Conservation (phyloP, 306 rosid genomes). For the Dryas drummondii region DNA sequence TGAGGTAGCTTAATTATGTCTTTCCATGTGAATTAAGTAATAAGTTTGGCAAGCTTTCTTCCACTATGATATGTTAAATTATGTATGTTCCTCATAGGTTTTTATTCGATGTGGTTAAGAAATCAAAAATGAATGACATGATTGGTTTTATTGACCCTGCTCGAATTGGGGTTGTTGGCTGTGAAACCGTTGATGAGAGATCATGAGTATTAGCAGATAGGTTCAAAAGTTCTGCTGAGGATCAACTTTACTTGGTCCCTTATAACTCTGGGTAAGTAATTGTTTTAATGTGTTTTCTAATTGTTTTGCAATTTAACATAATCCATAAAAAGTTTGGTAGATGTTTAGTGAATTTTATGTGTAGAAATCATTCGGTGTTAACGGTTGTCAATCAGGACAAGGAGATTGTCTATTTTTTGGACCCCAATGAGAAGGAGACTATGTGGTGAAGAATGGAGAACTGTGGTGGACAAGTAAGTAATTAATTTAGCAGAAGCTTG, state of each 20-base stretch:
- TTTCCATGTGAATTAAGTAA: too few relatives aligned
- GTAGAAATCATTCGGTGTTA: not conserved
- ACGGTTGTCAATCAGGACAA: not conserved
- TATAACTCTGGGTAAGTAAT: not conserved
- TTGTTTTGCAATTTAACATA: too few relatives aligned
- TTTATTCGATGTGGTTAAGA: too few relatives aligned
- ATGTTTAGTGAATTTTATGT: not conserved
- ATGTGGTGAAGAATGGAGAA: not conserved
- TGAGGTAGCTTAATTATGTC: too few relatives aligned
- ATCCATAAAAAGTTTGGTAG: not conserved
- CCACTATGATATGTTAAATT: too few relatives aligned
- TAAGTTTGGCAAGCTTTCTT: too few relatives aligned
- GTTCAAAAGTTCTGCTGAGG: not conserved
- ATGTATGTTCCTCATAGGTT: too few relatives aligned
- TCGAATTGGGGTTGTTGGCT: not conserved
- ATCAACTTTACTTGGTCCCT: not conserved
- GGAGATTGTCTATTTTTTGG: not conserved
- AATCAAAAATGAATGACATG: not conserved
- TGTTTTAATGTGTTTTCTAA: too few relatives aligned
- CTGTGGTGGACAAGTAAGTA: not conserved
- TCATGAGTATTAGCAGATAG: not conserved
- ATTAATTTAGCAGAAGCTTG: not conserved
- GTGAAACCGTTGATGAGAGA: not conserved
- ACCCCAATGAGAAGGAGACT: not conserved
- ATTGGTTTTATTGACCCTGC: not conserved